Evolutionary conservation across 2,329 filamentous ascomycete genomes (phyloP).

Genomic region (Colletotrichum tamarilloi): DNA sequence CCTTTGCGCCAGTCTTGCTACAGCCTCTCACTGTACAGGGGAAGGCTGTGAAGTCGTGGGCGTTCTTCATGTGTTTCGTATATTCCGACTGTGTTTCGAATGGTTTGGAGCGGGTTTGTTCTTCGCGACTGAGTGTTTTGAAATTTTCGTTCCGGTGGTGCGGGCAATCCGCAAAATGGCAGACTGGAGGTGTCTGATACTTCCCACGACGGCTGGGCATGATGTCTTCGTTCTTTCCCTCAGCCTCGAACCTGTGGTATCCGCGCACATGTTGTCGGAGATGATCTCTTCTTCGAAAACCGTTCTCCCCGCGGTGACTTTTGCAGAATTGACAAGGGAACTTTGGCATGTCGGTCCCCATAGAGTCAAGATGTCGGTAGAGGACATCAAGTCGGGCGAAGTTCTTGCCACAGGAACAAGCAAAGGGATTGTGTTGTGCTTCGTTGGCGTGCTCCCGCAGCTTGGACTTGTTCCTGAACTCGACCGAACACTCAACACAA

Average conservation of each 20-base stretch:
- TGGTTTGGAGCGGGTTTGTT: constrained; percentile 20
- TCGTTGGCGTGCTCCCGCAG: constrained; percentile 22
- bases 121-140: constrained; percentile 5
- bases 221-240: constrained; percentile 15
- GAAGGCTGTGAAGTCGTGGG: constrained; percentile 46
- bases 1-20: constrained; percentile 38
- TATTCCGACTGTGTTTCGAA: constrained; percentile 42
- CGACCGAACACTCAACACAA: constrained; percentile 13
- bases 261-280: constrained; percentile 48
- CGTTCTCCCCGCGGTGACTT: constrained; percentile 43
- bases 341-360: constrained; percentile 28
- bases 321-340: constrained; percentile 47
- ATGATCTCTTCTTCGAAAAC: constrained; percentile 51
- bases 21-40: constrained; percentile 46
- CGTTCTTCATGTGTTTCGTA: constrained; percentile 48
- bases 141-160: constrained; percentile 36
- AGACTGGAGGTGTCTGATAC: constrained; percentile 20
- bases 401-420: constrained; percentile 39
- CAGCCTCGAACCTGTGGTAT: constrained; percentile 47
- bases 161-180: constrained; percentile 39
- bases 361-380: constrained; percentile 39
- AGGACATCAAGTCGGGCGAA: constrained; percentile 44
- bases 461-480: neutral
- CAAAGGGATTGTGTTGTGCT: constrained; percentile 35
- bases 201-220: neutral